Evolutionary conservation across 2,329 filamentous ascomycete genomes (phyloP).

Genomic region (Neonectria coccinea): DNA sequence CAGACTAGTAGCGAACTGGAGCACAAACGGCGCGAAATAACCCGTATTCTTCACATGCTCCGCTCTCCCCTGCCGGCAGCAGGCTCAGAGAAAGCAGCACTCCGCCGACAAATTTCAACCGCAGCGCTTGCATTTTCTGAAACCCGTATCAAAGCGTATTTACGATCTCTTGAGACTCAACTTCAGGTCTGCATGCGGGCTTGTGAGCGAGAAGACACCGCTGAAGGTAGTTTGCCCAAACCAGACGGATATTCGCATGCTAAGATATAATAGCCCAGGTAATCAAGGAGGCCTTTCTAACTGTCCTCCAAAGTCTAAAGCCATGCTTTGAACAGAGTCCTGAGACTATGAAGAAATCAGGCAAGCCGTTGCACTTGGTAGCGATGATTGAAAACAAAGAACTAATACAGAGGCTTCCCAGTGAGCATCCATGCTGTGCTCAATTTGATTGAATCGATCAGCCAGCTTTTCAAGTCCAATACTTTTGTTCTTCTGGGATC

Average conservation of each 20-base stretch:
- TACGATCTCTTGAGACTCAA: not conserved
- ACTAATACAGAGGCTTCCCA: not conserved
- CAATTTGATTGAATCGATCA: conserved; percentile 1
- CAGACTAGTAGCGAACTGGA: not conserved
- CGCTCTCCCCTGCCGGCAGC: not conserved
- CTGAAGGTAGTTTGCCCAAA: not conserved
- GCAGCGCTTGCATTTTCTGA: not conserved
- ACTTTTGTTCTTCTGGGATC: not conserved
- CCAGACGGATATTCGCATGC: not conserved
- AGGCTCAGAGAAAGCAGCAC: not conserved
- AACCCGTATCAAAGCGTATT: not conserved
- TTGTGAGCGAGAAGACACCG: conserved; percentile 6
- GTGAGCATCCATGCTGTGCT: not conserved
- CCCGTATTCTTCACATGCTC: conserved; percentile 8
- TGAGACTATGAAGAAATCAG: not conserved
- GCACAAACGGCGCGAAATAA: not conserved
- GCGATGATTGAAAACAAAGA: not conserved
- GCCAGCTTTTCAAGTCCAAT: not conserved
- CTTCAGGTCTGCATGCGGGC: not conserved
- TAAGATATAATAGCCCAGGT: conserved; percentile 1
- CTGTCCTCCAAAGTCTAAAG: not conserved
- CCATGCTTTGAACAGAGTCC: not conserved
- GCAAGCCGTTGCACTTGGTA: not conserved
- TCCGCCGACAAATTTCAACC: not conserved
- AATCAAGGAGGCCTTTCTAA: not conserved